These are phyloP conservation scores for Fusarium sp. DNA, from an alignment of 2,329 filamentous ascomycete species.

Conservation along the genomic window DNA sequence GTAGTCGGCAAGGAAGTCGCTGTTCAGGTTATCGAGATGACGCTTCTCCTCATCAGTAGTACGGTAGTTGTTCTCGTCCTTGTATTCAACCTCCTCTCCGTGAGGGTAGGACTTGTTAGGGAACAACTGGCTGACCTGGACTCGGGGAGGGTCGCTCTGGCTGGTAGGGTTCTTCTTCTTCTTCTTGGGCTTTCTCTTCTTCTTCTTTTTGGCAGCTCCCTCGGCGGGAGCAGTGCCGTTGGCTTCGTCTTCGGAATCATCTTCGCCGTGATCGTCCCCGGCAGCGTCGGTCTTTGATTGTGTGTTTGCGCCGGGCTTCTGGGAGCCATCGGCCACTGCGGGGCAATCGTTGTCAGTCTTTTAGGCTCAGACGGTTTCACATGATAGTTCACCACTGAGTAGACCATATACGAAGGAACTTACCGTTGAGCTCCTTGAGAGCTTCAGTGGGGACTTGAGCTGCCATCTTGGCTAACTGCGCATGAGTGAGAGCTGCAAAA, in stretches of 20 bases:
- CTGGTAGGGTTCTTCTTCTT: constrained; percentile 80
- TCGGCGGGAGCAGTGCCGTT: constrained; percentile 51
- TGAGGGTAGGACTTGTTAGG: constrained; percentile 76
- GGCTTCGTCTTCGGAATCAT: constrained; percentile 64
- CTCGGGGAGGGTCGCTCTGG: constrained; percentile 79
- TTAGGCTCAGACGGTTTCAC: background rate
- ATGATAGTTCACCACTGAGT: background rate
- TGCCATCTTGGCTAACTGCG: constrained; percentile 51
- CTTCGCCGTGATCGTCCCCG: constrained; percentile 57
- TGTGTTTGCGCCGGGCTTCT: constrained; percentile 53
- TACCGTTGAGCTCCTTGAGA: constrained; percentile 57
- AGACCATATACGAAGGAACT: background rate
- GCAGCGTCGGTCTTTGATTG: constrained; percentile 52
- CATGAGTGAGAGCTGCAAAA: constrained; percentile 27
- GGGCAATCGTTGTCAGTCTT: constrained; percentile 17
- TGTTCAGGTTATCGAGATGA: constrained; percentile 82
- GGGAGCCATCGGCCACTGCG: constrained; percentile 54
- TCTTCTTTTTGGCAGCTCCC: constrained; percentile 55
- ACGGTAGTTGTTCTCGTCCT: constrained; percentile 78
- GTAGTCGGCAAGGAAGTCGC: constrained; percentile 82
- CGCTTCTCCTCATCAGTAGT: constrained; percentile 87
- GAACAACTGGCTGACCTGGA: constrained; percentile 77
- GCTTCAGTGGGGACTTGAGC: constrained; percentile 55
- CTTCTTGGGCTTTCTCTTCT: constrained; percentile 87
- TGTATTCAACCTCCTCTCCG: constrained; percentile 82